phyloP scores from a whole-genome alignment of 768 basidiomycete species.

The Tephrocybe sp. region DNA sequence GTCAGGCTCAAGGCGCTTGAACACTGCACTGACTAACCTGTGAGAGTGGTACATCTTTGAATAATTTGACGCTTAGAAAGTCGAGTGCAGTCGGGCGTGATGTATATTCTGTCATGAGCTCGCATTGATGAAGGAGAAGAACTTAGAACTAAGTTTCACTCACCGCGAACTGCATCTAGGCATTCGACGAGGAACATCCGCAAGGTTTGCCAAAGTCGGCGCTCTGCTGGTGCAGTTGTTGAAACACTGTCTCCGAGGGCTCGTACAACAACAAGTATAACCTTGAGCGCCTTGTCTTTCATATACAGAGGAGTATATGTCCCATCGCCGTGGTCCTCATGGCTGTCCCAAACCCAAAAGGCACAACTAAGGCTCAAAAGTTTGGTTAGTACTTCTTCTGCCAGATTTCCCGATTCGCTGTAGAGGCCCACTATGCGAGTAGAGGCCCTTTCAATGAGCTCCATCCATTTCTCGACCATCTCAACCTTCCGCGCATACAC shows the following conservation, averaged over 20 bases:
- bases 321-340: slow-evolving; percentile 34
- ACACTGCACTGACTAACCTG: slow-evolving; percentile 19
- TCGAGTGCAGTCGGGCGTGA: slow-evolving; percentile 31
- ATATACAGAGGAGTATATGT: slow-evolving; percentile 46
- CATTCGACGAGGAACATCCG: slow-evolving; percentile 39
- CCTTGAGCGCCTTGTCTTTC: slow-evolving; percentile 43
- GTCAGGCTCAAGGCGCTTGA: not conserved
- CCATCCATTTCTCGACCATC: slow-evolving; percentile 51
- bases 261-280: slow-evolving; percentile 44
- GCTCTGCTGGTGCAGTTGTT: slow-evolving; percentile 25
- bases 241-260: slow-evolving; percentile 40
- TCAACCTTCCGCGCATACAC: slow-evolving; percentile 56
- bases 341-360: slow-evolving; percentile 59
- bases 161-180: slow-evolving; percentile 40
- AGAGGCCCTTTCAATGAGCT: slow-evolving; percentile 52
- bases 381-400: slow-evolving; percentile 47
- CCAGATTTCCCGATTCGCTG: slow-evolving; percentile 39
- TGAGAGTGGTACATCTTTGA: slow-evolving; percentile 34
- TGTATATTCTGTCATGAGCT: slow-evolving; percentile 29
- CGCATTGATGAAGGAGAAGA: slow-evolving; percentile 1
- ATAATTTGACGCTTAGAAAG: slow-evolving; percentile 38
- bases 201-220: slow-evolving; percentile 41
- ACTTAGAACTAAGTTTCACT: slow-evolving; percentile 12
- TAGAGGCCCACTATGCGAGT: slow-evolving; percentile 51
- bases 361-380: slow-evolving; percentile 53